Conservation (phyloP, 768 basidiomycete species). For the Galerina sulciceps region DNA sequence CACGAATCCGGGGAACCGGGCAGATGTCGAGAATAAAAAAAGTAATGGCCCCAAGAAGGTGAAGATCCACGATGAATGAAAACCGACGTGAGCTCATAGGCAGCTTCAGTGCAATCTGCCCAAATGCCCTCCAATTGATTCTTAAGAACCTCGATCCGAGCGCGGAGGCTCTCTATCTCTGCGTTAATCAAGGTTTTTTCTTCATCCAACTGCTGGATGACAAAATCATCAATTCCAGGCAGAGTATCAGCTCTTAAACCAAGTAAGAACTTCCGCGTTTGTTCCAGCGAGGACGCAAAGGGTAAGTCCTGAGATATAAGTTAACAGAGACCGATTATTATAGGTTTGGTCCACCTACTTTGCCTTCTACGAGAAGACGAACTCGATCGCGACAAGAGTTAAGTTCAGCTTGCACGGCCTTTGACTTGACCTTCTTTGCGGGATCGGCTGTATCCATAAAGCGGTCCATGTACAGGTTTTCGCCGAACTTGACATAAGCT, state of each 20-base stretch:
- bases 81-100: constrained; percentile 92
- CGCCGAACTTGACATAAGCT: constrained; percentile 89
- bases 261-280: constrained; percentile 62
- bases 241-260: constrained; percentile 42
- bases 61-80: constrained; percentile 93
- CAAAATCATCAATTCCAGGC: constrained; percentile 62
- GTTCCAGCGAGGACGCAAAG: constrained; percentile 57
- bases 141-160: constrained; percentile 58
- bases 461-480: constrained; percentile 88
- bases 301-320: constrained; percentile 55
- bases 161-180: constrained; percentile 63
- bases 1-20: constrained; percentile 82
- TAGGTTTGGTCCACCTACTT: constrained; percentile 47
- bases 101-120: constrained; percentile 64
- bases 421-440: constrained; percentile 72
- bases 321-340: constrained; percentile 1
- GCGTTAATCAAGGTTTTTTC: constrained; percentile 57
- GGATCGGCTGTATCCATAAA: constrained; percentile 81
- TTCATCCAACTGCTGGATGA: constrained; percentile 50
- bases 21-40: constrained; percentile 90
- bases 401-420: constrained; percentile 70
- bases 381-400: constrained; percentile 68
- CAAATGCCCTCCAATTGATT: constrained; percentile 75
- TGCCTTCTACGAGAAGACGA: constrained; percentile 68
- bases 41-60: constrained; percentile 92